A percentile compares a stretch with the other conserved stretches of the same genome.
Evolutionary conservation across 306 rosid genomes (phyloP).

Genomic region (Psophocarpus tetragonolobus): DNA sequence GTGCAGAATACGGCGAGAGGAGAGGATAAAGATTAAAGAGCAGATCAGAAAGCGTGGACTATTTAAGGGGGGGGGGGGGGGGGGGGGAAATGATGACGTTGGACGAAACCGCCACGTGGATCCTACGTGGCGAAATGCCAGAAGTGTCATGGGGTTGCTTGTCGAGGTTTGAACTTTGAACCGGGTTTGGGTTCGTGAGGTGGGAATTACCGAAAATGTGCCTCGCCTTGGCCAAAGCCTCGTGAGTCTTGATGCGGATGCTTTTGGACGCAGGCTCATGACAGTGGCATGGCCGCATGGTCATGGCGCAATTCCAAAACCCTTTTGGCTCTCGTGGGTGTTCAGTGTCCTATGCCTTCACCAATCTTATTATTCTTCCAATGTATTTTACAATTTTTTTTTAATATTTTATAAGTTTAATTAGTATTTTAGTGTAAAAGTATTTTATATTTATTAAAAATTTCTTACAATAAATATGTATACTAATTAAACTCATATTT

Average conservation of each 20-base stretch:
- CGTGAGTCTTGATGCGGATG: constrained; percentile 40
- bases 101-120: constrained; percentile 38
- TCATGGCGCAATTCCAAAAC: constrained; percentile 28
- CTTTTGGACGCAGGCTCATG: constrained; percentile 13
- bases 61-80: too few relatives aligned
- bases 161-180: constrained; percentile 15
- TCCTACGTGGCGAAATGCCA: constrained; percentile 38
- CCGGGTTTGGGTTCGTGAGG: constrained; percentile 26
- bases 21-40: constrained; percentile 29
- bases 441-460: too few relatives aligned
- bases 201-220: constrained; percentile 26
- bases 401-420: too few relatives aligned
- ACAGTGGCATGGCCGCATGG: constrained; percentile 39
- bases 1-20: constrained; percentile 5
- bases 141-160: constrained; percentile 31
- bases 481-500: too few relatives aligned
- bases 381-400: too few relatives aligned
- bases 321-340: constrained; percentile 13
- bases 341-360: background rate
- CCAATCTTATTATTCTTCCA: too few relatives aligned
- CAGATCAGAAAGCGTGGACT: background rate
- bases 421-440: too few relatives aligned
- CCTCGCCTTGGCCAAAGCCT: constrained; percentile 14
- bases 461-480: too few relatives aligned
- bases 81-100: too few relatives aligned